Conservation (phyloP, 2,329 filamentous ascomycete species). For the Immersiporthe knoxdaviesiana region DNA sequence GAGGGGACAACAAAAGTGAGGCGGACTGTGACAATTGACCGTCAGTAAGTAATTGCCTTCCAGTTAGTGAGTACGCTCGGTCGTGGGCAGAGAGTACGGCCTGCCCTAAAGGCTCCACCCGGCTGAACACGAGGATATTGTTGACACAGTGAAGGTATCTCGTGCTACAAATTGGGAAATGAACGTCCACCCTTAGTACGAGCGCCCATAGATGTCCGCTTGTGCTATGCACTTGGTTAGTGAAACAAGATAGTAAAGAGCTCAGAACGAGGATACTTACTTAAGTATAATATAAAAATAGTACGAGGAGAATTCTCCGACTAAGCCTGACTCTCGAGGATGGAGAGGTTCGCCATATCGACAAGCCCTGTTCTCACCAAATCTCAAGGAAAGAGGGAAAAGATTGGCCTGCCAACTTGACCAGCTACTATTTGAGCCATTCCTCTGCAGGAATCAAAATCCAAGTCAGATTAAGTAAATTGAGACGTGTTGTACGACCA, state of each 20-base stretch:
- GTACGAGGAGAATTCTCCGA: no score
- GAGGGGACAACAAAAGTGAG: neutral
- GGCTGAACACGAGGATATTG: neutral
- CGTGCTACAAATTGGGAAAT: conserved; percentile 6
- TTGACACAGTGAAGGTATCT: neutral
- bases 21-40: neutral
- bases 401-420: neutral
- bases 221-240: neutral
- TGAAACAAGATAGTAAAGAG: neutral
- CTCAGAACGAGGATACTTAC: no score
- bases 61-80: neutral
- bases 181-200: neutral
- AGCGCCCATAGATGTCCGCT: neutral
- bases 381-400: no score
- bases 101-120: neutral
- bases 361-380: no score
- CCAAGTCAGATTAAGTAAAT: no score
- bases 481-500: no score
- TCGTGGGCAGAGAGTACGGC: neutral
- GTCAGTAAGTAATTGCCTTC: neutral
- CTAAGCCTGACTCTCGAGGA: no score
- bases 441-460: no score
- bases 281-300: no score
- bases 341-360: no score
- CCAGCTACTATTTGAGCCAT: no score